Percentiles rank a stretch among this genome's conserved stretches.
phyloP scores from a whole-genome alignment of 345 rosid genomes.

The Anastatica hierochuntica region DNA sequence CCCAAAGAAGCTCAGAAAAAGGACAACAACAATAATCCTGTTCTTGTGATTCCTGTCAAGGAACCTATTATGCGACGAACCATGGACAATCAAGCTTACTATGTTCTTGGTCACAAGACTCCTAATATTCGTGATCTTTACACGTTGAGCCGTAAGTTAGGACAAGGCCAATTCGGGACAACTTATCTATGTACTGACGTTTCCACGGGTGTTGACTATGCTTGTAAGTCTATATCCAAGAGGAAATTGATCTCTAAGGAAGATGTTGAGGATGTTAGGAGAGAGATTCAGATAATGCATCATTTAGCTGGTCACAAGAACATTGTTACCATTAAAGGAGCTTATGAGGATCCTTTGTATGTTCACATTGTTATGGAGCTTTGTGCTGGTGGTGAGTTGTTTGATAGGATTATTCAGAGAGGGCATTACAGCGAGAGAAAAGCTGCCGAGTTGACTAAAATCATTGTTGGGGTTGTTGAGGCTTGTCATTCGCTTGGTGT shows the following conservation, averaged over 20 bases:
- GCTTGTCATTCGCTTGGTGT: conserved; percentile 96
- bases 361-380: conserved; percentile 98
- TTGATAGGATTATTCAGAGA: conserved; percentile 93
- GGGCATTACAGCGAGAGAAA: conserved; percentile 95
- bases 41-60: conserved; percentile 32
- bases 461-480: conserved; percentile 93
- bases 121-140: conserved; percentile 74
- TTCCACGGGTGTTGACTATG: conserved; percentile 52
- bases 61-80: conserved; percentile 49
- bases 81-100: conserved; percentile 60
- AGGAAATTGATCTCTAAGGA: conserved; percentile 92
- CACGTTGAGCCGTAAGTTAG: conserved; percentile 70
- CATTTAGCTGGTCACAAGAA: conserved; percentile 92
- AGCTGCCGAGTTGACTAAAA: conserved; percentile 91
- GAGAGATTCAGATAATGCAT: conserved; percentile 99
- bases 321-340: conserved; percentile 91
- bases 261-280: conserved; percentile 90
- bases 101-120: conserved; percentile 84
- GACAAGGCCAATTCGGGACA: conserved; percentile 97
- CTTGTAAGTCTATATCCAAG: conserved; percentile 94
- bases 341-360: conserved; percentile 74
- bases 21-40: conserved; percentile 12
- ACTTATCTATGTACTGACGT: conserved; percentile 75
- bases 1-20: conserved; percentile 27
- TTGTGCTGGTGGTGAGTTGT: conserved; percentile 91